Conservation (phyloP, 2,329 filamentous ascomycete species). For the Alternaria tenuissima region DNA sequence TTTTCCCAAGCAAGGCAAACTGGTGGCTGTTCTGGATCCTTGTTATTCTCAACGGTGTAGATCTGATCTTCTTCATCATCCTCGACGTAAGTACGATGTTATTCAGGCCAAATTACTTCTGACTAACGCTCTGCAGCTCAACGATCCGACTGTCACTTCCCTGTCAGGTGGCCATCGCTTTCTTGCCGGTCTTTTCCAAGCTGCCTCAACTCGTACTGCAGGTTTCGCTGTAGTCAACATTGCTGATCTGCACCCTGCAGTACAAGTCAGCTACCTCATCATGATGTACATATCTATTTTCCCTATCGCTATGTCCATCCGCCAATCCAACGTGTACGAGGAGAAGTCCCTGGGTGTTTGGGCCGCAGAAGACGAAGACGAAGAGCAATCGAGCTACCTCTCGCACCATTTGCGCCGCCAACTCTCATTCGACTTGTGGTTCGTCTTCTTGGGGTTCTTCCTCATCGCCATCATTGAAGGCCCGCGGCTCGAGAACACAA, state of each 20-base stretch:
- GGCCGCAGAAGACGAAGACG: slow-evolving; percentile 58
- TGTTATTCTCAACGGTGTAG: slow-evolving; percentile 80
- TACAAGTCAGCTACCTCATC: slow-evolving; percentile 92
- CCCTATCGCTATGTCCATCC: slow-evolving; percentile 93
- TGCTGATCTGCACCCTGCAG: slow-evolving; percentile 80
- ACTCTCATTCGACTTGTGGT: slow-evolving; percentile 97
- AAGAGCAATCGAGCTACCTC: slow-evolving; percentile 79
- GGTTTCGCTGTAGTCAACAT: slow-evolving; percentile 87
- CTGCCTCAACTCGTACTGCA: slow-evolving; percentile 86
- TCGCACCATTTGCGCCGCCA: slow-evolving; percentile 91
- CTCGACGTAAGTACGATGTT: slow-evolving; percentile 72
- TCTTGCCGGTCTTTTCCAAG: slow-evolving; percentile 89
- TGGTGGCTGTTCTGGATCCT: slow-evolving; percentile 97
- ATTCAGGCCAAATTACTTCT: too few species aligned
- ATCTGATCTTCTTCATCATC: slow-evolving; percentile 90
- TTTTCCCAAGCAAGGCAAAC: slow-evolving; percentile 88
- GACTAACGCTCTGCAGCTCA: slow-evolving; percentile 62
- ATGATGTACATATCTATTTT: slow-evolving; percentile 99
- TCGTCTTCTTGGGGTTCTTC: slow-evolving; percentile 92
- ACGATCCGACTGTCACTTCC: slow-evolving; percentile 71
- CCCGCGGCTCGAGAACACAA: slow-evolving; percentile 67
- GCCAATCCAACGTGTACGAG: slow-evolving; percentile 95
- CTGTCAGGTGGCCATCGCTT: slow-evolving; percentile 79
- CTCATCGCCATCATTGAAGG: slow-evolving; percentile 92
- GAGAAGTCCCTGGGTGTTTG: slow-evolving; percentile 85